These are phyloP conservation scores for Fraxinus nigra DNA, from an alignment of 305 asterid species.

Conservation along the genomic window DNA sequence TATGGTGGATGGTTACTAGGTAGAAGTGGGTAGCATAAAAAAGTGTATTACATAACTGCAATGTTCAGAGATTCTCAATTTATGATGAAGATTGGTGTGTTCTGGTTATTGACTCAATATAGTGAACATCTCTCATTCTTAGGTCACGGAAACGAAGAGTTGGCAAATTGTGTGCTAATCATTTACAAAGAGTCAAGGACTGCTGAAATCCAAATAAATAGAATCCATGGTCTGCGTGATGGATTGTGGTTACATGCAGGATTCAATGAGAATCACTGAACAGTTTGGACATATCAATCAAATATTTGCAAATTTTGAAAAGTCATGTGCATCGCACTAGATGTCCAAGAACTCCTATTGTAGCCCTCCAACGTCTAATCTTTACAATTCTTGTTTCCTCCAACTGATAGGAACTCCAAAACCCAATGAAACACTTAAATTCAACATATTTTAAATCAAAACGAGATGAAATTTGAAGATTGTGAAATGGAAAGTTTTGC, in stretches of 20 bases:
- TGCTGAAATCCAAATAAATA: background rate
- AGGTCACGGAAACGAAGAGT: background rate
- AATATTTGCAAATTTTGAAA: background rate
- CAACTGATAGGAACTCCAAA: background rate
- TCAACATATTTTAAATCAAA: background rate
- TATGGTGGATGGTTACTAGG: background rate
- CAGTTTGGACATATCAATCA: background rate
- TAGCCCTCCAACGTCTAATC: background rate
- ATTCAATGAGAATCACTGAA: background rate
- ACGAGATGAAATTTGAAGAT: background rate
- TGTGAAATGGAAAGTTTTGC: background rate
- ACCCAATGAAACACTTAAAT: background rate
- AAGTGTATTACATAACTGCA: background rate
- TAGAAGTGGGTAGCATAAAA: background rate
- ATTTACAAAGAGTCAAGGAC: background rate
- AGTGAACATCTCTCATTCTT: background rate
- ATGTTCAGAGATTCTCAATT: background rate
- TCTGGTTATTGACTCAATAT: background rate
- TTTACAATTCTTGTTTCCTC: background rate
- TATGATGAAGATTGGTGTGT: background rate
- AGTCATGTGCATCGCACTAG: background rate
- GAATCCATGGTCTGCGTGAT: background rate
- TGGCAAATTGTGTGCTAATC: background rate
- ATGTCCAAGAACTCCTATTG: background rate
- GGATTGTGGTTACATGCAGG: background rate